These are phyloP conservation scores for Aristolochia fimbriata DNA, from an alignment of 164 flowering plant genomes.

Conservation along the genomic window DNA sequence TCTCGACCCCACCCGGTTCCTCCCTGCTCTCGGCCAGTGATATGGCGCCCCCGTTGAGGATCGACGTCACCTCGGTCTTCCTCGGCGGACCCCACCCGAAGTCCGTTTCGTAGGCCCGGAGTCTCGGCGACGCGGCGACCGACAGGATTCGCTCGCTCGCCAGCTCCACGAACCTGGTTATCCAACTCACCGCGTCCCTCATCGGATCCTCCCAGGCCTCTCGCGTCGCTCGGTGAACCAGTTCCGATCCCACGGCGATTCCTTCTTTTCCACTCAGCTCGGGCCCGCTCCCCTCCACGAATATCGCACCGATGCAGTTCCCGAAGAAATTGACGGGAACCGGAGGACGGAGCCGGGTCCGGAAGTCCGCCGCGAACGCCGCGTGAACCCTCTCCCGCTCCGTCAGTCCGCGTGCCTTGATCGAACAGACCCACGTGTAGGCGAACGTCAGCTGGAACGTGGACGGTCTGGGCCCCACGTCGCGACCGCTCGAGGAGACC, in stretches of 20 bases:
- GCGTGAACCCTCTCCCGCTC: conserved; percentile 8
- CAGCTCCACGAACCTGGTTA: neutral
- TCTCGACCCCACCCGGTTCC: conserved; percentile 9
- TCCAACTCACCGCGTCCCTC: neutral
- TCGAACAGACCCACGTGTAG: conserved; percentile 28
- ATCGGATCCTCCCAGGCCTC: conserved; percentile 1
- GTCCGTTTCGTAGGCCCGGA: conserved; percentile 6
- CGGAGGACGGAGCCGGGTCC: conserved; percentile 17
- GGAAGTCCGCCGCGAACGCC: conserved; percentile 22
- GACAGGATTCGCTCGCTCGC: neutral
- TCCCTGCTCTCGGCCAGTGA: conserved; percentile 9
- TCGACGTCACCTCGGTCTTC: conserved; percentile 8
- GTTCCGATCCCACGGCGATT: conserved; percentile 14
- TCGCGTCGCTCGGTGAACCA: conserved; percentile 13
- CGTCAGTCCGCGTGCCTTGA: conserved; percentile 8
- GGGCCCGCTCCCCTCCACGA: conserved; percentile 1
- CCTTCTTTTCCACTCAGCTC: conserved; percentile 20
- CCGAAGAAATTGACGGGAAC: conserved; percentile 39
- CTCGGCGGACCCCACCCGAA: conserved; percentile 9
- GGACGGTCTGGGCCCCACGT: conserved; percentile 3
- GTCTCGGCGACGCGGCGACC: conserved; percentile 6
- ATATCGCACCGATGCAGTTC: conserved; percentile 23
- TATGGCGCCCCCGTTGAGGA: conserved; percentile 2
- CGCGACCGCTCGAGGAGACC: neutral
- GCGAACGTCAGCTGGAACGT: conserved; percentile 25